phyloP scores from a whole-genome alignment of 176 grass and related monocot genomes.

The Carex cristatella region DNA sequence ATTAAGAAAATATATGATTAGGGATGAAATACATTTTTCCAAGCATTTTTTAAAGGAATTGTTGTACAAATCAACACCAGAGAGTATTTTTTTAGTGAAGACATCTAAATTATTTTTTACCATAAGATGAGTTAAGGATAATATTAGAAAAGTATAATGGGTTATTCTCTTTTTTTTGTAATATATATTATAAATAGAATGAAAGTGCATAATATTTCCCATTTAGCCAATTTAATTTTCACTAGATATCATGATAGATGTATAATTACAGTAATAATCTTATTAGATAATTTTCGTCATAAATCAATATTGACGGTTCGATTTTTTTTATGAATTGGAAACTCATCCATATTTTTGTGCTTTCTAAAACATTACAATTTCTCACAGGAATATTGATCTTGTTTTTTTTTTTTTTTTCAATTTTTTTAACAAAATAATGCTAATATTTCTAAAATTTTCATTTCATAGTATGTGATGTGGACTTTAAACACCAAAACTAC shows the following conservation, averaged over 20 bases:
- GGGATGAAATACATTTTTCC: neutral
- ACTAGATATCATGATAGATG: too few species aligned
- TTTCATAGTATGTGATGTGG: slow-evolving; percentile 42
- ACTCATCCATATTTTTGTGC: slow-evolving; percentile 12
- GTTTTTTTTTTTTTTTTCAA: neutral
- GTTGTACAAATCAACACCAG: neutral
- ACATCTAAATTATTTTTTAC: too few species aligned
- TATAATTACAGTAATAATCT: too few species aligned
- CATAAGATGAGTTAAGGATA: too few species aligned
- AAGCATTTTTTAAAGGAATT: neutral
- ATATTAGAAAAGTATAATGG: too few species aligned
- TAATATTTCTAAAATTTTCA: neutral
- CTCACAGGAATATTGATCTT: neutral
- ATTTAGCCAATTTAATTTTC: too few species aligned
- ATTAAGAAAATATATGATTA: neutral
- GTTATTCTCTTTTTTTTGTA: too few species aligned
- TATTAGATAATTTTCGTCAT: too few species aligned
- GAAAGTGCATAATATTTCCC: too few species aligned
- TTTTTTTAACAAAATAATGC: neutral
- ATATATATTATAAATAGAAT: too few species aligned
- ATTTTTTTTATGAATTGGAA: too few species aligned
- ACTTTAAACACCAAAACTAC: slow-evolving; percentile 64
- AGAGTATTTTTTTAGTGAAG: neutral
- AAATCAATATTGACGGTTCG: too few species aligned
- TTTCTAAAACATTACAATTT: neutral